Base-by-base conservation (phyloP, 768 basidiomycete genomes). In the Termitomyces sp. region DNA sequence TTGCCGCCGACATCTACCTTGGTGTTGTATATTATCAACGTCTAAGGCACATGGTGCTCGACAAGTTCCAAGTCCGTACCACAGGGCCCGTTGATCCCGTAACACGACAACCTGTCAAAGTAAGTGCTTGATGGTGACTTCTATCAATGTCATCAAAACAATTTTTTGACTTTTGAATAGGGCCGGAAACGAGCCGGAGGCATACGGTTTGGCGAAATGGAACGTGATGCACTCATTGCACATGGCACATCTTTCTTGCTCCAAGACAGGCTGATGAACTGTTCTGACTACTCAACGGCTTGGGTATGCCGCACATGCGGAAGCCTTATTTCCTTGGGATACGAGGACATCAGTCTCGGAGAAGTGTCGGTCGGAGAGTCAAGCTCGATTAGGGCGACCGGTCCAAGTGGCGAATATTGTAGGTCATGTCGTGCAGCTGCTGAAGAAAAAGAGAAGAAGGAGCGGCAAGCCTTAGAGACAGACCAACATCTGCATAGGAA, bases 181-280 rank as follows among this genome's bases (percentile, higher is more conserved):
- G 97, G 97, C 56, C 91, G 97, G 60, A 98, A 98, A 83, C 91
- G 95, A 55, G 93, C 92, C 44, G 97, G 97, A 66, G 97, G 97
- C 67, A 99, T 99, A 68, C 95, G 97, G 55, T 98, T 99, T 70
- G 97, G 97, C 66, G 97, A 99, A 78, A 99, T 99, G 97, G 97
- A 99, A 74, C 91, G 97, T 53, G 97, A 99, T 70, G 97, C 97
- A 12, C 83, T 99, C 52, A 95, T 99, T 64, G 97, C 97, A 3
- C 97, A 99, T 72, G 97, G 97, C 45, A 97, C 97, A 14, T 95
- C 95, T 2, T 99, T 97, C 87, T 81, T 99, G 40, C 84, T 99
- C 24, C 97, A 99, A 79, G 97, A 99, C 75, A 83, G 97, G 57
- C 76, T 99, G 69, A 98, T 99, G 97, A 99, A 99, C 75, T 99